Evolutionary conservation across 805 yeast species (phyloP), one percentile per base, ranked within the genome.

Genomic region (Kodamaea hsintzibuensis): DNA sequence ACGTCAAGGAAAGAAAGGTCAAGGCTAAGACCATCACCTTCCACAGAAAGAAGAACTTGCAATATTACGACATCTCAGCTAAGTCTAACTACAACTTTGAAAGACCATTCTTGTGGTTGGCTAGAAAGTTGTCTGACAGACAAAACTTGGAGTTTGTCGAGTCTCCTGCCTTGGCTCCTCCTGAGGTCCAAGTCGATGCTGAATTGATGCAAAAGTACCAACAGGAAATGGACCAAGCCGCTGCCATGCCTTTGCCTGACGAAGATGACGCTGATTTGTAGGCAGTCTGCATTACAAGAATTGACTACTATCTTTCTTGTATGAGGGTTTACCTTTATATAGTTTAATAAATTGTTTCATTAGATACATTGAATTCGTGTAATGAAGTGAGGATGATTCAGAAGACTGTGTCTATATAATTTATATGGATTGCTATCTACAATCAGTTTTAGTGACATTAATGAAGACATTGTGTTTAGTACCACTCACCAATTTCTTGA

Each of bases 31-130:
- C 98, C 73, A 95, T 95, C 82, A 95, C 99, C 65, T 95, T 95
- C 97, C 99, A 95, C 91, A 89, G 99, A 86, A 95, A 95, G 96
- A 95, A 95, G 87, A 95, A 95, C 83, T 84, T 95, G 77, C 99
- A 95, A 82, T 95, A 95, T 83, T 95, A 95, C 82, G 99, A 95
- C 79, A 95, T 95, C 74, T 93, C 98, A 57, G 99, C 99, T 77
- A 95, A 95, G 82, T 95, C 99, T 62, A 95, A 95, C 84, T 95
- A 95, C 84, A 96, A 95, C 85, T 95, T 95, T 70, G 99, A 95
- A 83, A 95, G 96, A 83, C 99, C 99, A 62, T 95, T 95, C 89
- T 86, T 95, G 78, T 95, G 99, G 99, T 89, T 95, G 71, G 99
- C 99, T 52, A 90, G 99, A 86, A 95, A 95, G 82, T 85, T 95